Evolutionary conservation across 495 filamentous ascomycete species (phyloP).

Genomic region (Umbilicaria muhlenbergii): DNA sequence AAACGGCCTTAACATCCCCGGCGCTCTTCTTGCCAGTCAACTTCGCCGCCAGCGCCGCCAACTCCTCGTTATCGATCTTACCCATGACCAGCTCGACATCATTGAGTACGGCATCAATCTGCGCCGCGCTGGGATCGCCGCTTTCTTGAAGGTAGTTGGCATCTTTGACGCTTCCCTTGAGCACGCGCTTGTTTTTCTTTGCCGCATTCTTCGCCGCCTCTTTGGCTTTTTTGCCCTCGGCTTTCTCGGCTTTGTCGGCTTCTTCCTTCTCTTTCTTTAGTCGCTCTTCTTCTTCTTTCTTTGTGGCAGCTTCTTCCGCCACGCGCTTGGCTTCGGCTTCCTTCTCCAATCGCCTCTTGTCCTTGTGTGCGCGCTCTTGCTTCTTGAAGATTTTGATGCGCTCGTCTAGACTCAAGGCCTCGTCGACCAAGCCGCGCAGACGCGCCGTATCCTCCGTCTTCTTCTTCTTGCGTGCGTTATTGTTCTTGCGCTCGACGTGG

Average conservation of each 20-base stretch:
- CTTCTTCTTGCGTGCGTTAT: constrained; percentile 93
- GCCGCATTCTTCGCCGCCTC: constrained; percentile 94
- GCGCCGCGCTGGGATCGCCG: constrained; percentile 48
- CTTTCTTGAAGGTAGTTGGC: constrained; percentile 68
- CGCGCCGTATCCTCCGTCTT: constrained; percentile 94
- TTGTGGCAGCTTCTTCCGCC: constrained; percentile 60
- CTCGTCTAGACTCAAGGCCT: constrained; percentile 65
- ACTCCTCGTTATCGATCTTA: constrained; percentile 81
- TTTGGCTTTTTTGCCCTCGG: constrained; percentile 87
- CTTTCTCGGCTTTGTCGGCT: constrained; percentile 64
- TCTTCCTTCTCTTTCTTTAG: constrained; percentile 71
- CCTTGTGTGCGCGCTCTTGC: constrained; percentile 78
- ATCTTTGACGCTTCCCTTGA: constrained; percentile 84
- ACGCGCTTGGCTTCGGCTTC: constrained; percentile 81
- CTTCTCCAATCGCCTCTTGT: constrained; percentile 79
- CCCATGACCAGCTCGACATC: constrained; percentile 80
- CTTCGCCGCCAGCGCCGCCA: constrained; percentile 62
- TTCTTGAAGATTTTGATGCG: constrained; percentile 95
- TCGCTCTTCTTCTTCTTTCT: constrained; percentile 63
- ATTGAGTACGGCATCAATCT: constrained; percentile 66
- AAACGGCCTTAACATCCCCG: constrained; percentile 57
- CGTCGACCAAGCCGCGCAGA: constrained; percentile 76
- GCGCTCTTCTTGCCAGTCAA: constrained; percentile 37
- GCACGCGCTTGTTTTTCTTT: constrained; percentile 98
- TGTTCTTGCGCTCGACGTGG: constrained; percentile 93